Base-by-base conservation (phyloP, 345 rosid species). In the Noccaea bulbosa region DNA sequence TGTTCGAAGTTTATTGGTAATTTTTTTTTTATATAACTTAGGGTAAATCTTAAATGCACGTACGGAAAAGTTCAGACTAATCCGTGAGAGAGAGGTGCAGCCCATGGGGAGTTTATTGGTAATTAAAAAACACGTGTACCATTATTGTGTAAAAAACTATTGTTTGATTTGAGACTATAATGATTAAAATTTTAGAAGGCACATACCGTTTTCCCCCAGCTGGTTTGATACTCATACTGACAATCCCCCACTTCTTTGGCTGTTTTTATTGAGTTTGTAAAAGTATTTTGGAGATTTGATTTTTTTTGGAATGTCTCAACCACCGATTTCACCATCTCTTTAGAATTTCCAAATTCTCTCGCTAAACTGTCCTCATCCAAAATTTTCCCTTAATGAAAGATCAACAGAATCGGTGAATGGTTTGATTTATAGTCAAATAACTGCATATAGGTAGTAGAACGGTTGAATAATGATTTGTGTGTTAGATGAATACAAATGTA, bases 121-220 rank as follows among this genome's bases (percentile, higher is more conserved):
- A 20, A 20, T 20, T 20, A 20, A 20, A 20, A 20, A 20, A 20
- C 22, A 20, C 22, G 22, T 20, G 22, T 20, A 20, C 22, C 2
- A 20, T 20, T 20, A 20, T 20, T 20, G 22, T 20, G 22, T 20
- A 20, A 20, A 20, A 20, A 30, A 34, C 11, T 35, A 2, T 24
- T 37, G 24, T 8, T 35, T 56, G 9, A 17, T 38, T 58, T 57
- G 9, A 39, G 11, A 71, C 51, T 48, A 34, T 20, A 24, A 5
- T 48, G 22, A 20, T 20, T 20, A 3, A 14, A 34, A 7, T 6
- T 17, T 2, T 7, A 24, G 54, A 8, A 15, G 3, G 3, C 4
- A 56, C 55, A 75, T 33, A 88, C 93, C 61, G 81, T 74, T 58
- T 71, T 67, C 20, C 96, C 95, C 95, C 85, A 92, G 33, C 65